A percentile compares a stretch with the other conserved stretches of the same genome.
These are phyloP conservation scores for Calocera viscosa DNA, from an alignment of 768 basidiomycete genomes.

Conservation along the genomic window DNA sequence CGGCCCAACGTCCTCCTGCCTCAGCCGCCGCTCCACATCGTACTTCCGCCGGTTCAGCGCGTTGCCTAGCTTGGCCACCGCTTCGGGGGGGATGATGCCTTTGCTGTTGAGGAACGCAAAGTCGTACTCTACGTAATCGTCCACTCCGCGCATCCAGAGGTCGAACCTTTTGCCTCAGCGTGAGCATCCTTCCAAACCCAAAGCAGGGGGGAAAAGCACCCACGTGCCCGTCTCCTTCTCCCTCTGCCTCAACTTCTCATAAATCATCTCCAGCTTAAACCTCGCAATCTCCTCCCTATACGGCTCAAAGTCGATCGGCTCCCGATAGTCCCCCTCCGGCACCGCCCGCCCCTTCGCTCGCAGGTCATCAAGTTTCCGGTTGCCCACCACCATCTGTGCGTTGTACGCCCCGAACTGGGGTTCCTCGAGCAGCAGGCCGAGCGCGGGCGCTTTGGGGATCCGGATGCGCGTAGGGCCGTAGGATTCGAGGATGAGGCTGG, in stretches of 20 bases:
- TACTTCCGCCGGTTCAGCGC: background rate
- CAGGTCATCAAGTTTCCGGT: slow-evolving; percentile 18
- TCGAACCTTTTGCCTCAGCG: slow-evolving; percentile 46
- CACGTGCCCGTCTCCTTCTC: slow-evolving; percentile 70
- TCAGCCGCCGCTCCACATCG: background rate
- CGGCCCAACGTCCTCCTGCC: background rate
- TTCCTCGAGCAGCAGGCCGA: slow-evolving; percentile 78
- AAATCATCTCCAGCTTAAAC: slow-evolving; percentile 81
- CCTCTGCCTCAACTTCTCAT: slow-evolving; percentile 70
- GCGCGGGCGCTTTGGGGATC: slow-evolving; percentile 89
- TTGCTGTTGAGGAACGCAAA: slow-evolving; percentile 63
- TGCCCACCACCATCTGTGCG: slow-evolving; percentile 21
- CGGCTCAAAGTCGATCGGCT: slow-evolving; percentile 56
- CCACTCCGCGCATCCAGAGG: slow-evolving; percentile 67
- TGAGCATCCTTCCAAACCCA: background rate
- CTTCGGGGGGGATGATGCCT: slow-evolving; percentile 60
- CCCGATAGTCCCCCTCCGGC: slow-evolving; percentile 50
- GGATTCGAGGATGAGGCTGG: slow-evolving; percentile 64
- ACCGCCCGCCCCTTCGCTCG: slow-evolving; percentile 4
- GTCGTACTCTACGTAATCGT: slow-evolving; percentile 64
- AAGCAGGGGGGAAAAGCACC: slow-evolving; percentile 26
- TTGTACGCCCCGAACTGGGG: slow-evolving; percentile 35
- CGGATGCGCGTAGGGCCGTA: slow-evolving; percentile 67
- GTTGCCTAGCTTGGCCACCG: slow-evolving; percentile 53
- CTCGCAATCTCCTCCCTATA: slow-evolving; percentile 54